phyloP scores from a whole-genome alignment of 768 basidiomycete genomes.

The Porphyrellus cyaneotinctus region DNA sequence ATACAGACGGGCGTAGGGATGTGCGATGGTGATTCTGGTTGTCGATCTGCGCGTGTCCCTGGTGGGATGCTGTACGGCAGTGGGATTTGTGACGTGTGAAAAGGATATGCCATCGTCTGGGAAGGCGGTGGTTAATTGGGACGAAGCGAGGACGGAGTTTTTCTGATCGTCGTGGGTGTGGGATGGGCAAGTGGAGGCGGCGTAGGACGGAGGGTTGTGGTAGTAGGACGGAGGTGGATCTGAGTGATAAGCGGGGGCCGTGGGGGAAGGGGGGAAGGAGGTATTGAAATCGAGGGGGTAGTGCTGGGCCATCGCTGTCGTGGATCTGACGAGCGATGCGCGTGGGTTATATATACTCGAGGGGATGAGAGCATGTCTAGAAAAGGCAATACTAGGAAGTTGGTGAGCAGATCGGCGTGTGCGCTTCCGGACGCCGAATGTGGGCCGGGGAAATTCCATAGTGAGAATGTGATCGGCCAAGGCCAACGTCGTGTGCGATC shows the following conservation, averaged over 20 bases:
- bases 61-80: constrained; percentile 15
- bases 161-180: constrained; percentile 5
- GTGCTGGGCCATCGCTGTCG: constrained; percentile 17
- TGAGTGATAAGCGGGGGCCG: constrained; percentile 7
- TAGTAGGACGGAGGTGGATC: constrained; percentile 8
- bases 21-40: constrained; percentile 40
- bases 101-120: constrained; percentile 25
- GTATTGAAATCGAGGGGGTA: constrained; percentile 9
- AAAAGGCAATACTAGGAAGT: constrained; percentile 14
- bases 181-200: background rate
- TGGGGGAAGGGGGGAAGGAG: constrained; percentile 5
- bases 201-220: background rate
- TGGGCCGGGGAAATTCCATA: background rate
- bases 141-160: background rate
- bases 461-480: too few species aligned
- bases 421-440: constrained; percentile 2
- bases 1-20: constrained; percentile 67
- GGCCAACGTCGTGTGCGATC: too few species aligned
- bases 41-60: constrained; percentile 18
- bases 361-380: background rate
- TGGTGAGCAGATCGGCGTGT: constrained; percentile 19
- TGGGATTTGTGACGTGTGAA: background rate
- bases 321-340: constrained; percentile 4
- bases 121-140: constrained; percentile 12
- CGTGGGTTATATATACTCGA: constrained; percentile 19